phyloP scores from a whole-genome alignment of 306 rosid species.

The Cucumis hystrix region DNA sequence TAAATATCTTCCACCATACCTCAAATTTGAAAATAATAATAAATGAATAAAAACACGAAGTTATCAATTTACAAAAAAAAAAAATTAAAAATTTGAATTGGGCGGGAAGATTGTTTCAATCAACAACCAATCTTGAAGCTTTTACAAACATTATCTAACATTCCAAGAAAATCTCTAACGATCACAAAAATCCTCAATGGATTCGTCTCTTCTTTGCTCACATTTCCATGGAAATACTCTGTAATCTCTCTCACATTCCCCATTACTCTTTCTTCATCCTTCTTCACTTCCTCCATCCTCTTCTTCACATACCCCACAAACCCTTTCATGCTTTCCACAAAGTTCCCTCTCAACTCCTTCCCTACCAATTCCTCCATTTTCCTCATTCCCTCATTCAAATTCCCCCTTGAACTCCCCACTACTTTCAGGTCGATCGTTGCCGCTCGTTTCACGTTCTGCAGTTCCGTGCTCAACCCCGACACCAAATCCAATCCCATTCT shows the following conservation, averaged over 20 bases:
- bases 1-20: too few relatives aligned
- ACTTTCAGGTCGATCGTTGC: slow-evolving; percentile 78
- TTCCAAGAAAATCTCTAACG: slow-evolving; percentile 81
- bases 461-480: slow-evolving; percentile 73
- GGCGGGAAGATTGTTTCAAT: background rate
- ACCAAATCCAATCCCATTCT: slow-evolving; percentile 85
- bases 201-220: slow-evolving; percentile 70
- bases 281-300: slow-evolving; percentile 37
- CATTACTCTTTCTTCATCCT: slow-evolving; percentile 56
- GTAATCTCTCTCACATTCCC: slow-evolving; percentile 62
- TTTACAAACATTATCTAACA: slow-evolving; percentile 83
- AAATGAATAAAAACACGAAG: background rate
- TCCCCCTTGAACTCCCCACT: slow-evolving; percentile 55
- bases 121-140: slow-evolving; percentile 1
- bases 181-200: slow-evolving; percentile 80
- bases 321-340: slow-evolving; percentile 28
- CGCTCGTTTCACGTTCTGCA: slow-evolving; percentile 76
- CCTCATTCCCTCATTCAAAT: slow-evolving; percentile 45
- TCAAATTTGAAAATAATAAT: background rate
- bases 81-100: background rate
- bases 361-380: slow-evolving; percentile 26
- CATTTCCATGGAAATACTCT: slow-evolving; percentile 84
- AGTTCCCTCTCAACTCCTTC: slow-evolving; percentile 28
- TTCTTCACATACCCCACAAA: slow-evolving; percentile 43
- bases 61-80: background rate